Evolutionary conservation across 768 basidiomycete genomes (phyloP).

Genomic region (Leccinum uliginosum): DNA sequence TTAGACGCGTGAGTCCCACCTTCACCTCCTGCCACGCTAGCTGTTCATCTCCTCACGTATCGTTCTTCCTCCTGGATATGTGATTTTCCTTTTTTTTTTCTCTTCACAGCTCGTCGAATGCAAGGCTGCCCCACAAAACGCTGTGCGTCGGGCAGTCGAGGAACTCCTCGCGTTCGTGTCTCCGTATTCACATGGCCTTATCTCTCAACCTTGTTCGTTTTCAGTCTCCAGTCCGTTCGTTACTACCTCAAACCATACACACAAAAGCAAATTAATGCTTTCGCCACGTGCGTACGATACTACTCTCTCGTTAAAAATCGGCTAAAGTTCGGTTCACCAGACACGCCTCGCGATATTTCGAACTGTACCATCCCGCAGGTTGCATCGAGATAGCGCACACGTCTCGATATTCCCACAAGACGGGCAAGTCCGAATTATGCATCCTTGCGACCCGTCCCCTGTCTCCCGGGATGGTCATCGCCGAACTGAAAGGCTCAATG

Average conservation of each 20-base stretch:
- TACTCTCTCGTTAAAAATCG: slow-evolving; percentile 23
- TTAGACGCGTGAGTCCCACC: slow-evolving; percentile 63
- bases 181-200: slow-evolving; percentile 11
- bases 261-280: slow-evolving; percentile 86
- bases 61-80: slow-evolving; percentile 19
- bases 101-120: slow-evolving; percentile 50
- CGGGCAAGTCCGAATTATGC: slow-evolving; percentile 86
- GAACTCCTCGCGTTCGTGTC: slow-evolving; percentile 67
- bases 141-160: slow-evolving; percentile 70
- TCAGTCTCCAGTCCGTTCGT: slow-evolving; percentile 68
- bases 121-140: slow-evolving; percentile 52
- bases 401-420: slow-evolving; percentile 79
- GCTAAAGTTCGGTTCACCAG: slow-evolving; percentile 39
- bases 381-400: slow-evolving; percentile 88
- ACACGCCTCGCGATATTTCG: slow-evolving; percentile 85
- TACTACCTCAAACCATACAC: slow-evolving; percentile 73
- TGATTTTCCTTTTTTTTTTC: slow-evolving; percentile 10
- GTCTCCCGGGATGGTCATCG: slow-evolving; percentile 65
- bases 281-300: slow-evolving; percentile 72
- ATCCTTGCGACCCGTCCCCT: slow-evolving; percentile 78
- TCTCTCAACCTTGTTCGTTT: slow-evolving; percentile 15
- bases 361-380: slow-evolving; percentile 78
- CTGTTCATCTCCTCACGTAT: slow-evolving; percentile 22
- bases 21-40: slow-evolving; percentile 24
- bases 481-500: slow-evolving; percentile 89